phyloP scores from a whole-genome alignment of 2,329 filamentous ascomycete genomes.

The Paracoccidioides brasiliensis region DNA sequence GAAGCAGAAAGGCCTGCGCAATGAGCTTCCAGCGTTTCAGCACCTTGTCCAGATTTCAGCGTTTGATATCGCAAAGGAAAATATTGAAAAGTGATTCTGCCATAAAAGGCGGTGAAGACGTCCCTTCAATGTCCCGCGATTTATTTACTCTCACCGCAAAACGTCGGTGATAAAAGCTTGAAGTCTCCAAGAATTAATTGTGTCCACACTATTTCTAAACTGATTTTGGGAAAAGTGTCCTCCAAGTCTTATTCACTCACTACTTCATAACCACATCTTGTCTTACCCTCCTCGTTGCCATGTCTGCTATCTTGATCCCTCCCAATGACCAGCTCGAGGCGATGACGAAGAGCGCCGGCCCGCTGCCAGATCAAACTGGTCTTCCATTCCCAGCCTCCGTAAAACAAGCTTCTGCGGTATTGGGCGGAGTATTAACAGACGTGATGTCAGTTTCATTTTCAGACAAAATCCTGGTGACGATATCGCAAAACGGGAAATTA shows the following conservation, averaged over 20 bases:
- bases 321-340: not conserved
- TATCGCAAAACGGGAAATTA: slow-evolving; percentile 72
- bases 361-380: slow-evolving; percentile 13
- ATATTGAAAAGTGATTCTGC: slow-evolving; percentile 9
- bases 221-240: too few species aligned
- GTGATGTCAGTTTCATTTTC: slow-evolving; percentile 61
- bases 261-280: not conserved
- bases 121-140: not conserved
- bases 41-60: not conserved
- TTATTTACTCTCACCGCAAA: not conserved
- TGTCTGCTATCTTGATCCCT: not conserved
- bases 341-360: not conserved
- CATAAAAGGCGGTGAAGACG: slow-evolving; percentile 9
- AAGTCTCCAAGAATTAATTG: not conserved
- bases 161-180: not conserved
- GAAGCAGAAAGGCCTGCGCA: not conserved
- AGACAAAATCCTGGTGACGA: slow-evolving; percentile 82
- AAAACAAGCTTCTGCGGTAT: slow-evolving; percentile 44
- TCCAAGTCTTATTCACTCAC: not conserved
- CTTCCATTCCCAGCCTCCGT: slow-evolving; percentile 57
- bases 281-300: not conserved
- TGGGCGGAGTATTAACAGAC: slow-evolving; percentile 59
- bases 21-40: not conserved
- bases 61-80: not conserved
- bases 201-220: not conserved